Evolutionary conservation across 805 yeast genomes (phyloP).

Genomic region (Nakazawaea laoshanensis): DNA sequence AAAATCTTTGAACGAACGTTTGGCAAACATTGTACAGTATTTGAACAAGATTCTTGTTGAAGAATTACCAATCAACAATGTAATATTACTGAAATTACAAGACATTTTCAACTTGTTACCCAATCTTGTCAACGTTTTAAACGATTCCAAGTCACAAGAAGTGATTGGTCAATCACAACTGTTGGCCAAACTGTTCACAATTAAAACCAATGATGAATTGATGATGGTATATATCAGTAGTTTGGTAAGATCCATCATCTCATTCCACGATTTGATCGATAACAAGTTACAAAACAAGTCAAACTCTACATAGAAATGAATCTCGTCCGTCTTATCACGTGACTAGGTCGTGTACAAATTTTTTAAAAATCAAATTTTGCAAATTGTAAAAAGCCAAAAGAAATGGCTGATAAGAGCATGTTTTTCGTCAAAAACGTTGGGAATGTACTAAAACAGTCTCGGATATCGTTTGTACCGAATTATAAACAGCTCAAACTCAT

Average conservation of each 20-base stretch:
- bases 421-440: conserved; percentile 6
- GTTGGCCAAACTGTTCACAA: conserved; percentile 72
- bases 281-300: conserved; percentile 86
- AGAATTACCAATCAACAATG: conserved; percentile 80
- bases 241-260: conserved; percentile 86
- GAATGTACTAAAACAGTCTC: neutral
- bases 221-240: conserved; percentile 90
- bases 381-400: neutral
- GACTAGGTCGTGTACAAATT: too few relatives aligned
- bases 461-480: too few relatives aligned
- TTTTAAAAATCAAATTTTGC: too few relatives aligned
- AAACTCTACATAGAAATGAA: conserved; percentile 25
- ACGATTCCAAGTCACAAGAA: conserved; percentile 11
- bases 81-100: conserved; percentile 85
- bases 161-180: conserved; percentile 12
- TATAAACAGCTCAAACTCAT: too few relatives aligned
- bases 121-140: conserved; percentile 37
- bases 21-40: conserved; percentile 70
- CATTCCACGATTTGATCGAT: conserved; percentile 94
- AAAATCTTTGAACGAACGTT: conserved; percentile 73
- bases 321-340: conserved; percentile 24
- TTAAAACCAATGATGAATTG: conserved; percentile 91
- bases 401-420: conserved; percentile 1
- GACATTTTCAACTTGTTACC: conserved; percentile 92
- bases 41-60: conserved; percentile 64